These are phyloP conservation scores for Lactifluus volemus DNA, from an alignment of 768 basidiomycete species.

Conservation along the genomic window DNA sequence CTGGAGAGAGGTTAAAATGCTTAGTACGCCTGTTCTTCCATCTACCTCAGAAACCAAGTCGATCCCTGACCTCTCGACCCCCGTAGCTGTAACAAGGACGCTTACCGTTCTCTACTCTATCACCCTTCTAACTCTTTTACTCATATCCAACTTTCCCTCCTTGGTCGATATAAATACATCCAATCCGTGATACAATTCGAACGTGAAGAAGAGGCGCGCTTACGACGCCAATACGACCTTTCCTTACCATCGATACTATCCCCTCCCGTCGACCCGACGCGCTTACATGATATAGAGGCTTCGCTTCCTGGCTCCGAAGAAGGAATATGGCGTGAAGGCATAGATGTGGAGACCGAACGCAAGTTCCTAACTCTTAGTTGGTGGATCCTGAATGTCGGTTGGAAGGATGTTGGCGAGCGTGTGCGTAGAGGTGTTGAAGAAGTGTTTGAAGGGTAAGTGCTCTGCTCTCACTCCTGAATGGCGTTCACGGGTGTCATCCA, in stretches of 20 bases:
- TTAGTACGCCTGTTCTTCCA: conserved; percentile 42
- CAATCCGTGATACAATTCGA: conserved; percentile 54
- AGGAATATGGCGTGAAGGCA: conserved; percentile 23
- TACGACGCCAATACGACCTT: conserved; percentile 35
- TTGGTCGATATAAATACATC: conserved; percentile 77
- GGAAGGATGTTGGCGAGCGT: conserved; percentile 73
- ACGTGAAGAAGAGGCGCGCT: conserved; percentile 46
- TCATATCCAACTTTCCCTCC: conserved; percentile 73
- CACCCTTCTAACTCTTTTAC: conserved; percentile 84
- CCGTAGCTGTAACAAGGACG: conserved; percentile 77
- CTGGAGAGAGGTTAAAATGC: conserved; percentile 89
- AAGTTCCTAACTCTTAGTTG: conserved; percentile 82
- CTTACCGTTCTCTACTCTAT: conserved; percentile 81
- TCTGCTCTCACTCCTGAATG: neutral
- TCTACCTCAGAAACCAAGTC: neutral
- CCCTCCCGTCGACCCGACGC: conserved; percentile 16
- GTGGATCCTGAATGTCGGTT: conserved; percentile 90
- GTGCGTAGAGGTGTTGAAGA: conserved; percentile 70
- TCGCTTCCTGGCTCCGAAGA: conserved; percentile 25
- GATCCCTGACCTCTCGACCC: neutral
- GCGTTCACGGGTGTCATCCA: conserved; percentile 24
- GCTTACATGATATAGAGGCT: conserved; percentile 23
- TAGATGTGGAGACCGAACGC: conserved; percentile 62
- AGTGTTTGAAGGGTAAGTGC: conserved; percentile 71
- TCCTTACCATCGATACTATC: conserved; percentile 32